A percentile compares a stretch with the other conserved stretches of the same genome.
These are phyloP conservation scores for Arthrinium phaeospermum DNA, from an alignment of 2,329 filamentous ascomycete genomes.

Conservation along the genomic window DNA sequence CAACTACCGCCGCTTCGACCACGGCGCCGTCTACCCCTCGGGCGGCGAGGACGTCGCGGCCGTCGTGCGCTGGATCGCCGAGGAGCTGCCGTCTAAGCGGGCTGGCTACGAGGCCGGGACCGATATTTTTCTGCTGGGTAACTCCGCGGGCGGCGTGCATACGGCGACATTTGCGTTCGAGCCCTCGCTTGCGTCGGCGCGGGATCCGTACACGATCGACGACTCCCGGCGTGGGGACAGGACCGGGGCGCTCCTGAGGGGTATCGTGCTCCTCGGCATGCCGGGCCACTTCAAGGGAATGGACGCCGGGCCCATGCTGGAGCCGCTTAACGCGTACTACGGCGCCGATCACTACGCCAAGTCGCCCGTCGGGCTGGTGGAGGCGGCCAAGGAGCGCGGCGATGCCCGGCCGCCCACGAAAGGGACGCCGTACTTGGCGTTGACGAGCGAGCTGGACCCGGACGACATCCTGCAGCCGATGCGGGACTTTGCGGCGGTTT, in stretches of 20 bases:
- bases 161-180: conserved; percentile 42
- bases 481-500: conserved; percentile 31
- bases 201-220: conserved; percentile 22
- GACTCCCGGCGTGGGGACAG: conserved; percentile 21
- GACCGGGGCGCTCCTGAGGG: conserved; percentile 26
- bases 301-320: conserved; percentile 26
- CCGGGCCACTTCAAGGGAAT: conserved; percentile 34
- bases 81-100: conserved; percentile 28
- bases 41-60: conserved; percentile 46
- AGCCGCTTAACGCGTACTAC: conserved; percentile 30
- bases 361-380: conserved; percentile 30
- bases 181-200: conserved; percentile 29
- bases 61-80: conserved; percentile 42
- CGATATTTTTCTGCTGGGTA: conserved; percentile 45
- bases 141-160: conserved; percentile 48
- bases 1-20: conserved; percentile 45
- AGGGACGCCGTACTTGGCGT: conserved; percentile 30
- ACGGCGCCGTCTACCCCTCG: conserved; percentile 46
- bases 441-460: conserved; percentile 37
- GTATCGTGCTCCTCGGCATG: conserved; percentile 31
- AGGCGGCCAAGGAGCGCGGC: conserved; percentile 28
- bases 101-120: conserved; percentile 33
- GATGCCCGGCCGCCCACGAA: conserved; percentile 26
- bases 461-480: conserved; percentile 31
- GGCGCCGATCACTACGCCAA: conserved; percentile 32